Conservation (phyloP, 805 yeast species). For the Trichomonascus vanleenenianus region DNA sequence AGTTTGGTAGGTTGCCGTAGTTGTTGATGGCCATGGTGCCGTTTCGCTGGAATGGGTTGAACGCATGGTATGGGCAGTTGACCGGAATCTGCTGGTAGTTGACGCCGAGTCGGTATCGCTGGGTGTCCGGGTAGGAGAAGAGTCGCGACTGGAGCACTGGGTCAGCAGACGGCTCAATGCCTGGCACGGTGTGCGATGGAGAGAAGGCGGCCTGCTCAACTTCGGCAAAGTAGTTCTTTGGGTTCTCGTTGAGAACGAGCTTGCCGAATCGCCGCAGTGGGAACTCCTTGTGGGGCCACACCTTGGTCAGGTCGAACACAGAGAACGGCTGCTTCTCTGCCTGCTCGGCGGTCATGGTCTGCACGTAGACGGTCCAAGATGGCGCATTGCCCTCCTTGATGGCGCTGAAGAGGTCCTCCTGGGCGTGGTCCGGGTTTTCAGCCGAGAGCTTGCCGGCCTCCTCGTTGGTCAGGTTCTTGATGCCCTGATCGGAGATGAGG, state of each 20-base stretch:
- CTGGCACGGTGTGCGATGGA: slow-evolving; percentile 67
- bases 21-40: slow-evolving; percentile 47
- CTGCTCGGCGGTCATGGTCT: slow-evolving; percentile 51
- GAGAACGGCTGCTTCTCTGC: slow-evolving; percentile 33
- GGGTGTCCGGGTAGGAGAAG: slow-evolving; percentile 71
- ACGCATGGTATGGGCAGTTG: slow-evolving; percentile 47
- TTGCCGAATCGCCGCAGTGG: slow-evolving; percentile 51
- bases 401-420: slow-evolving; percentile 36
- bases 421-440: slow-evolving; percentile 44
- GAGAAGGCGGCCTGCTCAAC: slow-evolving; percentile 58
- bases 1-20: slow-evolving; percentile 46
- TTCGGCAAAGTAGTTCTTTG: slow-evolving; percentile 44
- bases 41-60: slow-evolving; percentile 48
- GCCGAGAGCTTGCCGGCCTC: slow-evolving; percentile 43
- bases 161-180: slow-evolving; percentile 69
- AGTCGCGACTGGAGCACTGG: slow-evolving; percentile 71
- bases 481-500: slow-evolving; percentile 43
- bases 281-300: slow-evolving; percentile 50
- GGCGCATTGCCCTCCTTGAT: slow-evolving; percentile 45
- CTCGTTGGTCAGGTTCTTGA: slow-evolving; percentile 36
- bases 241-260: slow-evolving; percentile 47
- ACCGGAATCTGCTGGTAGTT: slow-evolving; percentile 63
- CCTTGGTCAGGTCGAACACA: slow-evolving; percentile 47
- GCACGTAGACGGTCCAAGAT: slow-evolving; percentile 46
- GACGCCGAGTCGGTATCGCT: slow-evolving; percentile 65